A percentile compares a stretch with the other conserved stretches of the same genome.
phyloP scores from a whole-genome alignment of 306 rosid species.

The Citrullus amarus region DNA sequence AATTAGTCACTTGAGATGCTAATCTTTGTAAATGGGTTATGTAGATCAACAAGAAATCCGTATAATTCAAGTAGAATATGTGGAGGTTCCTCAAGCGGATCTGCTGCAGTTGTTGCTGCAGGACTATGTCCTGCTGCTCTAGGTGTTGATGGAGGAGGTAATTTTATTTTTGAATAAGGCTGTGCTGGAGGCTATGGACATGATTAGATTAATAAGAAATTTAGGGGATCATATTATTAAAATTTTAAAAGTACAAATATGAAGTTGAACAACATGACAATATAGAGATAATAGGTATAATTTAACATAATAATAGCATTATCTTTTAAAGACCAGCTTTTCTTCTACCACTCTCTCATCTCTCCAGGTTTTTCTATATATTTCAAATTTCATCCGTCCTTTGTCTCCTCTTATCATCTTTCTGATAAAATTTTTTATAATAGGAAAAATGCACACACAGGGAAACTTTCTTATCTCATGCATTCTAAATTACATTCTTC shows the following conservation, averaged over 20 bases:
- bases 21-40: neutral
- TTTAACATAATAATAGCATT: neutral
- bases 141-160: slow-evolving; percentile 99
- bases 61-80: slow-evolving; percentile 42
- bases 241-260: neutral
- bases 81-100: slow-evolving; percentile 96
- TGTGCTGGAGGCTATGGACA: too few species aligned
- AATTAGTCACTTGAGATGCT: neutral
- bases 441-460: too few species aligned
- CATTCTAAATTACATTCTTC: too few species aligned
- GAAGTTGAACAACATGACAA: neutral
- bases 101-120: slow-evolving; percentile 85
- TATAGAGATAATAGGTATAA: neutral
- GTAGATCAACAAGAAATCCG: slow-evolving; percentile 79
- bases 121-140: slow-evolving; percentile 89
- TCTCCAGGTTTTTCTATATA: neutral
- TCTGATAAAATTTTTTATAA: too few species aligned
- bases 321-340: neutral
- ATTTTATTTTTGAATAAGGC: neutral
- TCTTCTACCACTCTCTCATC: neutral
- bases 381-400: neutral
- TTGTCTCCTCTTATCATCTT: too few species aligned
- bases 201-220: neutral
- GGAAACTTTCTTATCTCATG: too few species aligned
- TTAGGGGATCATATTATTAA: neutral